Base-by-base conservation (phyloP, 169 alveolate species). In the Toxoplasma gondii region DNA sequence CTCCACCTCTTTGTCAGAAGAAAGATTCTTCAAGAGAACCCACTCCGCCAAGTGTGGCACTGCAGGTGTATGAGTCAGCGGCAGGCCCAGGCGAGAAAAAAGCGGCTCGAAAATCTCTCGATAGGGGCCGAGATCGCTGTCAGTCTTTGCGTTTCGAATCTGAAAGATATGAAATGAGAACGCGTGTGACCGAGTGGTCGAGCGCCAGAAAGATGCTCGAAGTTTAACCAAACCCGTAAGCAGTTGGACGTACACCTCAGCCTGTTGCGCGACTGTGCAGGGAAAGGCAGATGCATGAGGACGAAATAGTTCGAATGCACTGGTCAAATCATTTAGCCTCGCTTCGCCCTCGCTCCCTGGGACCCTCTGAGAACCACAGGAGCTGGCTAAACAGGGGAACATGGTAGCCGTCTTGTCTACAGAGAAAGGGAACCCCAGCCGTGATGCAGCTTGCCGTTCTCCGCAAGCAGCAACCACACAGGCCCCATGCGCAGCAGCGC, bases 151-250 rank as follows among this genome's bases (percentile, higher is more conserved):
- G 49, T 74, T 74, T 44, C 9, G 39, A 19, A 74, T 74, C 84
- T 36, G 84, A n/a, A 74, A 74, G 44, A 74, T n/a, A n/a, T 74
- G 84, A 44, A 74, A 74, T 12, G 44, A 74, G 84, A 74, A 74
- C 43, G 84, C 84, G 44, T 36, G 84, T 27, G 84, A 74, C 24
- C 43, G 39, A 1, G 17, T 34, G 31, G 39, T 4, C 45, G 44
- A 36, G 22, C 84, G 39, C 84, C 84, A 74, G 74, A 64, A 64
- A 19, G 84, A 31, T 2, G 84, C 45, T 2, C 43, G 84, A n/a
- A 31, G 44, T 16, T 16, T 36, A 5, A n/a, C 84, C 19, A 74
- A 36, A 10, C 84, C 43, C 43, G 39, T 36, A 1, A 74, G 43
- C 43, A 74, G 84, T 36, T 74, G 84, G 44, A 74, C 12, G 84